Evolutionary conservation across 108 stramenopile species (phyloP).

Genomic region (Halocafeteria seosinensis): DNA sequence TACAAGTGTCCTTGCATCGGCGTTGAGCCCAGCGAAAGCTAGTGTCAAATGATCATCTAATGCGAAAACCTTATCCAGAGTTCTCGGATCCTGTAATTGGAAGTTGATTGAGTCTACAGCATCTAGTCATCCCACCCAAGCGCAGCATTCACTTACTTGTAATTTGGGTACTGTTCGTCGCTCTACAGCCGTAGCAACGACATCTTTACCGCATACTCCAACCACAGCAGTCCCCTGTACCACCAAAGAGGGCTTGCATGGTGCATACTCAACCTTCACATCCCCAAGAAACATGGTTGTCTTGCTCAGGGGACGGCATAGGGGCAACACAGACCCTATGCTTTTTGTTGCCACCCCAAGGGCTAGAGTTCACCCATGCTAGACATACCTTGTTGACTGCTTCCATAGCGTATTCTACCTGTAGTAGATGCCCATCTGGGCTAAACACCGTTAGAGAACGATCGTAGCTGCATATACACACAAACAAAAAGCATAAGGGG

Average conservation of each 20-base stretch:
- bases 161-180: constrained; percentile 78
- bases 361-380: background rate
- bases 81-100: constrained; percentile 77
- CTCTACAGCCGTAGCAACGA: constrained; percentile 93
- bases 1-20: constrained; percentile 91
- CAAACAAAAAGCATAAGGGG: no score
- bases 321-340: background rate
- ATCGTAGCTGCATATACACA: background rate
- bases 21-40: constrained; percentile 96
- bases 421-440: constrained; percentile 97
- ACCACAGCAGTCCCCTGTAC: constrained; percentile 73
- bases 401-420: constrained; percentile 99
- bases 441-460: constrained; percentile 98
- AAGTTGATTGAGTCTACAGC: background rate
- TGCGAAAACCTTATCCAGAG: constrained; percentile 89
- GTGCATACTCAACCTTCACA: no score
- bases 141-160: constrained; percentile 1
- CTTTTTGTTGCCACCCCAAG: background rate
- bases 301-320: no score
- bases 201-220: constrained; percentile 80
- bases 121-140: background rate
- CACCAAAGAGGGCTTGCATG: background rate
- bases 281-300: no score
- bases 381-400: constrained; percentile 62
- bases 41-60: constrained; percentile 80